Percentiles rank a stretch among this genome's conserved stretches.
phyloP scores from a whole-genome alignment of 2,329 filamentous ascomycete species.

The Grosmannia huntii region DNA sequence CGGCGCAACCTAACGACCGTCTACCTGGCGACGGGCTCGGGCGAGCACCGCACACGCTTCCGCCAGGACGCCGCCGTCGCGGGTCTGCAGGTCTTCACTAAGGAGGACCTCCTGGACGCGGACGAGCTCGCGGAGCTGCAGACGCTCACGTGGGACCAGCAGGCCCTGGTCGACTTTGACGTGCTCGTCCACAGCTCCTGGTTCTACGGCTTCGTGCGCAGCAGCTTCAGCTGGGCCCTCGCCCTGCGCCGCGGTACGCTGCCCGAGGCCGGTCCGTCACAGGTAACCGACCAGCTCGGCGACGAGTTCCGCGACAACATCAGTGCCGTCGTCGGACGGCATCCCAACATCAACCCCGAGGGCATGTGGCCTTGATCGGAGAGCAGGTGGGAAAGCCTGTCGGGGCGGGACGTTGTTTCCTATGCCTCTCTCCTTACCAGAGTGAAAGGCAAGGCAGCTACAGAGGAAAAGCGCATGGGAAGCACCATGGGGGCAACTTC shows the following conservation, averaged over 20 bases:
- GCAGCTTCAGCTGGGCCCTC: slow-evolving; percentile 10
- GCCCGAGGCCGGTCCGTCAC: slow-evolving; percentile 8
- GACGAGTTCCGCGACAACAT: slow-evolving; percentile 11
- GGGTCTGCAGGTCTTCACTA: slow-evolving; percentile 20
- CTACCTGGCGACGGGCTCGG: slow-evolving; percentile 24
- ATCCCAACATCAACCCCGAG: slow-evolving; percentile 10
- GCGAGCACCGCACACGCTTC: slow-evolving; percentile 18
- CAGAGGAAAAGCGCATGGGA: too few relatives aligned
- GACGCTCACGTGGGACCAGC: slow-evolving; percentile 18
- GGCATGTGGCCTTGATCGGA: slow-evolving; percentile 11
- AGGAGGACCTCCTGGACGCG: slow-evolving; percentile 21
- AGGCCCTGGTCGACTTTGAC: slow-evolving; percentile 10
- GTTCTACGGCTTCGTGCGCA: slow-evolving; percentile 10
- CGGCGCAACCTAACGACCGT: slow-evolving; percentile 17
- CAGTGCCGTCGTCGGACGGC: slow-evolving; percentile 9
- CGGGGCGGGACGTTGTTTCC: too few relatives aligned
- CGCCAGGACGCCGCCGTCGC: slow-evolving; percentile 14
- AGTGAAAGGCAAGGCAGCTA: too few relatives aligned
- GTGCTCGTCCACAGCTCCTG: slow-evolving; percentile 9
- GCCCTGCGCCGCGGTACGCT: slow-evolving; percentile 9
- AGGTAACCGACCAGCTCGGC: not conserved
- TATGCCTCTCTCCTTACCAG: too few relatives aligned
- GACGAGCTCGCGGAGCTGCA: slow-evolving; percentile 17
- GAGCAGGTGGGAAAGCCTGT: too few relatives aligned
- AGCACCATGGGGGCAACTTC: too few relatives aligned